Evolutionary conservation across 2,329 filamentous ascomycete genomes (phyloP).

Genomic region (Pseudocercospora fijiensis): DNA sequence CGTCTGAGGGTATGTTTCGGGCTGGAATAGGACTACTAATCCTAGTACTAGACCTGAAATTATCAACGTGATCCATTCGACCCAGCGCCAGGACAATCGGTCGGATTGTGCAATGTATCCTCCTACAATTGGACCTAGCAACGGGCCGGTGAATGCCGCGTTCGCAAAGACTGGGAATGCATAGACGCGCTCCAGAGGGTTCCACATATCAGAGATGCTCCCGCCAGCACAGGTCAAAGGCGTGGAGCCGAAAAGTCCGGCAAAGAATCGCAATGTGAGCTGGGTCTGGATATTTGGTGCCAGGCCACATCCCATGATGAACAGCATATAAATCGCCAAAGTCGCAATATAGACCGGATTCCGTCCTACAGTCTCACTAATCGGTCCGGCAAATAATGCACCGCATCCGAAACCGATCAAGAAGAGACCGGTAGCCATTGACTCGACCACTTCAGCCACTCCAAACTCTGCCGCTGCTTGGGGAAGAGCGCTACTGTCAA

Average conservation of each 20-base stretch:
- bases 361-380: conserved; percentile 47
- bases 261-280: conserved; percentile 51
- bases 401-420: conserved; percentile 48
- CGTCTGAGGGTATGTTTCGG: conserved; percentile 52
- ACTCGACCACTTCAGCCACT: conserved; percentile 53
- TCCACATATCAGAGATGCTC: conserved; percentile 37
- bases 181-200: conserved; percentile 38
- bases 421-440: conserved; percentile 49
- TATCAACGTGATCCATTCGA: conserved; percentile 43
- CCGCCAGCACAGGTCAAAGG: conserved; percentile 50
- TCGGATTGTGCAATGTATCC: conserved; percentile 45
- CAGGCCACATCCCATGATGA: conserved; percentile 51
- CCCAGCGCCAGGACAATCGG: conserved; percentile 48
- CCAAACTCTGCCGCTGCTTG: conserved; percentile 49
- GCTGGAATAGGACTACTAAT: conserved; percentile 45
- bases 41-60: conserved; percentile 34
- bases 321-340: conserved; percentile 50
- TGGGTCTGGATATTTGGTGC: conserved; percentile 50
- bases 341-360: conserved; percentile 53
- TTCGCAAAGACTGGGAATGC: conserved; percentile 54
- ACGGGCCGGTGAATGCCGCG: conserved; percentile 44
- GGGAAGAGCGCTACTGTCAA: conserved; percentile 52
- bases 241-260: conserved; percentile 50
- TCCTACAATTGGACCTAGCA: conserved; percentile 48
- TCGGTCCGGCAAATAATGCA: conserved; percentile 50